Evolutionary conservation across 2,329 filamentous ascomycete species (phyloP), one percentile per base, ranked within the genome.

Genomic region (Phialemonium atrogriseum): DNA sequence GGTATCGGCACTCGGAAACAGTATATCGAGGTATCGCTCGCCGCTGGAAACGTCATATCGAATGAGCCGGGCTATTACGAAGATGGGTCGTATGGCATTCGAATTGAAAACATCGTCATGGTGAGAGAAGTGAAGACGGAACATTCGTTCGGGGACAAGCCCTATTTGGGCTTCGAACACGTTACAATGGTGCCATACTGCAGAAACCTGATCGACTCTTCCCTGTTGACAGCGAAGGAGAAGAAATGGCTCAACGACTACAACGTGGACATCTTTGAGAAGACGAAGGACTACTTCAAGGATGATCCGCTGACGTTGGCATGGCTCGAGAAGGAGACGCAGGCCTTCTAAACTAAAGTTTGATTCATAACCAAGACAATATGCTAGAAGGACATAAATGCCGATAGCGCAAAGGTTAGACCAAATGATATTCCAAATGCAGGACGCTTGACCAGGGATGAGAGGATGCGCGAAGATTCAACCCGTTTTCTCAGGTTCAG

Each of bases 31-130:
- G 88, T 96, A 5, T 73, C 91, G 0, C 69, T 98, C 18, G 76
- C 85, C 0, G 70, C 85, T n/a, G 91, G 91, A 26, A 95, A 98
- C 48, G 89, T 98, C 24, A 77, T 96, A 32, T 96, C 89, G 2
- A 87, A 95, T 49, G 87, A 98, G 58, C 91, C 91, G 2, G 91
- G 91, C 18, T 98, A 88, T 62, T 98, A 98, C 55, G 88, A 96
- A 56, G 91, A 98, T 48, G 89, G 87, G 28, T 77, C 78, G 23
- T 98, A 94, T 50, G 91, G 91, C 12, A 91, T 98, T 44, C 81
- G 91, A 12, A 95, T 95, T 49, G 91, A 98, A 60, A 98, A 98
- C 55, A 78, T 98, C 48, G 77, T 94, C 42, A 81, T 96, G 68
- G 86, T 93, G 18, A 81, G 75, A 43, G 87, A 95, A 54, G 80